phyloP scores from a whole-genome alignment of 2,329 filamentous ascomycete species.

The Huntiella savannae region DNA sequence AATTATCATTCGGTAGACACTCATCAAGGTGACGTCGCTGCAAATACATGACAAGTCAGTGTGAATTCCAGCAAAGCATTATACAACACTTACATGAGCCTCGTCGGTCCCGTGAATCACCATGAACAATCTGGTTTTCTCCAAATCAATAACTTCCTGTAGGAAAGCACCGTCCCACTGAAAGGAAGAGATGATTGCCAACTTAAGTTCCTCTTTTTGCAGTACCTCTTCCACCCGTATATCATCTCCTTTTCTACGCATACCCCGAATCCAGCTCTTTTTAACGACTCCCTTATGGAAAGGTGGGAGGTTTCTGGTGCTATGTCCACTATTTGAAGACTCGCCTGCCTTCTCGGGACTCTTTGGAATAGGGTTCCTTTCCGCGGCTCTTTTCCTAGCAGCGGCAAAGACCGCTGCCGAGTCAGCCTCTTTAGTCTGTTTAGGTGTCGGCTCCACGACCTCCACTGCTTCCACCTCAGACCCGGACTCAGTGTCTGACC shows the following conservation, averaged over 20 bases:
- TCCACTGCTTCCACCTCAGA: background rate
- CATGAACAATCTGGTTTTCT: conserved; percentile 41
- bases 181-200: conserved; percentile 72
- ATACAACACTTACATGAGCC: conserved; percentile 25
- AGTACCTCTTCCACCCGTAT: conserved; percentile 80
- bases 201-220: conserved; percentile 49
- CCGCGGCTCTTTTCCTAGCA: background rate
- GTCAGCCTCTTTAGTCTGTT: background rate
- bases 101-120: conserved; percentile 35
- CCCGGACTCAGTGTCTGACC: conserved; percentile 2
- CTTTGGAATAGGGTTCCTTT: no score
- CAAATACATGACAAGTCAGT: background rate
- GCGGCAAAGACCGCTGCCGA: background rate
- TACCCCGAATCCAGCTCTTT: conserved; percentile 57
- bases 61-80: background rate
- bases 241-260: conserved; percentile 43
- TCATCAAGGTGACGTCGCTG: conserved; percentile 30
- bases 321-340: background rate
- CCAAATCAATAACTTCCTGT: conserved; percentile 46
- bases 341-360: background rate
- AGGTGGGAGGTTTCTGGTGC: conserved; percentile 12
- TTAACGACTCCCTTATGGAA: conserved; percentile 49
- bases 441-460: background rate
- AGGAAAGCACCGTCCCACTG: conserved; percentile 74
- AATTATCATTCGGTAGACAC: conserved; percentile 29